A percentile compares a stretch with the other conserved stretches of the same genome.
Conservation (phyloP, 2,329 filamentous ascomycete species). For the Knoxdaviesia proteae region DNA sequence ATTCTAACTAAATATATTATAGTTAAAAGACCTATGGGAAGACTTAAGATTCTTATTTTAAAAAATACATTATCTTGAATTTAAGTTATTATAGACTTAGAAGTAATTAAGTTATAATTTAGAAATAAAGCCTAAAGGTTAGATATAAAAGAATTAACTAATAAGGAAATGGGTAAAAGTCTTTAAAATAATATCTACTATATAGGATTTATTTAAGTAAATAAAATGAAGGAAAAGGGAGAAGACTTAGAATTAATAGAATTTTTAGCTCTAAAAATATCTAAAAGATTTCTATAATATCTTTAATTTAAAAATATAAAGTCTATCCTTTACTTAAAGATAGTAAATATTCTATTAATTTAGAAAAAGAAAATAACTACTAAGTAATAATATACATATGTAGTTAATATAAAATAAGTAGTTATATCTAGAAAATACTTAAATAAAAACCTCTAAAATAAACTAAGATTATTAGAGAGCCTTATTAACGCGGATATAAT, state of each 20-base stretch:
- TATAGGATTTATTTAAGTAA: background rate
- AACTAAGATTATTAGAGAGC: background rate
- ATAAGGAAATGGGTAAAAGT: no score
- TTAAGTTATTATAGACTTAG: no score
- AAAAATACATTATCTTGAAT: no score
- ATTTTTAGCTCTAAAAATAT: constrained; percentile 2
- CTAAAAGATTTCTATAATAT: constrained; percentile 1
- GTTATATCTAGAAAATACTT: background rate
- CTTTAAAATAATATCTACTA: no score
- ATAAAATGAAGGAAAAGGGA: background rate
- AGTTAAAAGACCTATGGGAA: no score
- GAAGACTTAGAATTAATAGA: constrained; percentile 2
- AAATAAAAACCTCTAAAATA: no score
- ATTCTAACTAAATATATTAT: no score
- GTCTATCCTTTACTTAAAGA: background rate
- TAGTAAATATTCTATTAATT: no score
- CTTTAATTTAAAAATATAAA: constrained; percentile 4
- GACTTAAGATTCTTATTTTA: no score
- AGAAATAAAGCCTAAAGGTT: no score
- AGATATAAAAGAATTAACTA: no score
- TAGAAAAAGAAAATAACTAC: constrained; percentile 2
- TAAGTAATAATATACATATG: constrained; percentile 3
- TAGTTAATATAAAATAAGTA: constrained; percentile 1
- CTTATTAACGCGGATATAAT: background rate
- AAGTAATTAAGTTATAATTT: no score